Conservation (phyloP, 331 rosid genomes). For the Phaseolus coccineus region DNA sequence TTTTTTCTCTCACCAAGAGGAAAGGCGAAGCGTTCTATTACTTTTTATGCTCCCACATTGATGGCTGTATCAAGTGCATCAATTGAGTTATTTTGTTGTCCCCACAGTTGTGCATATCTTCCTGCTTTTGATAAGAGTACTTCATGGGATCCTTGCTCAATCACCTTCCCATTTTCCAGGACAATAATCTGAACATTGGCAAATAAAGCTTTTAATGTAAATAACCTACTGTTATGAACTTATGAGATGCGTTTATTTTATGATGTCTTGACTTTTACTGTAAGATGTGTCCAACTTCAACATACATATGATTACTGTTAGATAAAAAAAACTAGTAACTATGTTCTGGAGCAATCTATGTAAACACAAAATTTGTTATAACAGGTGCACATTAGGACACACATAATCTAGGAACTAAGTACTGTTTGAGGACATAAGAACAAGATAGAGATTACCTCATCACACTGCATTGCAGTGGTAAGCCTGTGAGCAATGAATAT, state of each 20-base stretch:
- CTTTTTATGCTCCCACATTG: constrained; percentile 53
- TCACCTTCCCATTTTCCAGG: constrained; percentile 90
- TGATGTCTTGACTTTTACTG: not conserved
- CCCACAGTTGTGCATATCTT: constrained; percentile 98
- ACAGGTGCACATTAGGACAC: not conserved
- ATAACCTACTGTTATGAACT: not conserved
- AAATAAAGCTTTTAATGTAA: constrained; percentile 2
- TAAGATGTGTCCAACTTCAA: not conserved
- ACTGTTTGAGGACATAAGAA: constrained; percentile 10
- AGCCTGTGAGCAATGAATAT: constrained; percentile 97
- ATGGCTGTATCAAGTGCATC: constrained; percentile 73
- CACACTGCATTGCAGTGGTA: constrained; percentile 98
- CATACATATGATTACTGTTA: not conserved
- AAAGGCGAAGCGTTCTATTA: constrained; percentile 3
- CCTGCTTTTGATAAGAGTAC: constrained; percentile 77
- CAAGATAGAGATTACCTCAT: constrained; percentile 66
- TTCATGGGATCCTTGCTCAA: constrained; percentile 96
- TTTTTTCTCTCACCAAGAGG: constrained; percentile 6
- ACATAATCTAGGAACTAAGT: not conserved
- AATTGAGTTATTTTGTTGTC: constrained; percentile 88
- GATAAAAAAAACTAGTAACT: constrained; percentile 13
- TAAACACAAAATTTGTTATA: constrained; percentile 18
- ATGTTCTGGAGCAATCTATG: constrained; percentile 19
- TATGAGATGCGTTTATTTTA: not conserved
- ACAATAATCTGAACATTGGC: constrained; percentile 74